Evolutionary conservation across 2,329 filamentous ascomycete genomes (phyloP).

Genomic region (Colletotrichum viniferum): DNA sequence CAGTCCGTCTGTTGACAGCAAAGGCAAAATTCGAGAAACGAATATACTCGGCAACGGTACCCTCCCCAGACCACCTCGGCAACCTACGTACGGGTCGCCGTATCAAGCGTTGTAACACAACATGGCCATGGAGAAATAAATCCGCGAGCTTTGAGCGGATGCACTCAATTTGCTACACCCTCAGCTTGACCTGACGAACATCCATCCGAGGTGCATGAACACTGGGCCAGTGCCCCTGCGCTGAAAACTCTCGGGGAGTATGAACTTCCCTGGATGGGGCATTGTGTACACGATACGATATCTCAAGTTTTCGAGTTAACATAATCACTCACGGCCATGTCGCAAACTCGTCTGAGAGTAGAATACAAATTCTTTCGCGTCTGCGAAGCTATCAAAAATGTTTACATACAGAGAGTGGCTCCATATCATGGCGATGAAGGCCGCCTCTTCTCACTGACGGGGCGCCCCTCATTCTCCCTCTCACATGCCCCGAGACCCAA

Average conservation of each 20-base stretch:
- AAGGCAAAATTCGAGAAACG: not conserved
- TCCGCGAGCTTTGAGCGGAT: not conserved
- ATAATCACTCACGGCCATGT: not conserved
- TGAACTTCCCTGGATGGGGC: not conserved
- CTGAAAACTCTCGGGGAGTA: not conserved
- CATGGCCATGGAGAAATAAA: not conserved
- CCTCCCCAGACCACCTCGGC: not conserved
- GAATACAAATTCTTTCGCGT: not conserved
- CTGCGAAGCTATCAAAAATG: not conserved
- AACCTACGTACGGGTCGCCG: not conserved
- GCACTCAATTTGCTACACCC: not conserved
- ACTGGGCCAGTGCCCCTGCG: not conserved
- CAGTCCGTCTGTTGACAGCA: fast-evolving
- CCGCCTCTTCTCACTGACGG: not conserved
- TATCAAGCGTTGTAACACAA: not conserved
- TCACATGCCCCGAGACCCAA: not conserved
- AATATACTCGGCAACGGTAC: not conserved
- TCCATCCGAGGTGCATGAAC: not conserved
- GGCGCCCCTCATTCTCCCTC: not conserved
- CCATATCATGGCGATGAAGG: not conserved
- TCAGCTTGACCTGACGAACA: not conserved
- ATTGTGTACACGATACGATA: not conserved
- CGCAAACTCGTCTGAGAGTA: not conserved
- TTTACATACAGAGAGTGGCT: not conserved
- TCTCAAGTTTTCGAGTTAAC: not conserved